Evolutionary conservation across 305 asterid genomes (phyloP).

Genomic region (Lippia alba): DNA sequence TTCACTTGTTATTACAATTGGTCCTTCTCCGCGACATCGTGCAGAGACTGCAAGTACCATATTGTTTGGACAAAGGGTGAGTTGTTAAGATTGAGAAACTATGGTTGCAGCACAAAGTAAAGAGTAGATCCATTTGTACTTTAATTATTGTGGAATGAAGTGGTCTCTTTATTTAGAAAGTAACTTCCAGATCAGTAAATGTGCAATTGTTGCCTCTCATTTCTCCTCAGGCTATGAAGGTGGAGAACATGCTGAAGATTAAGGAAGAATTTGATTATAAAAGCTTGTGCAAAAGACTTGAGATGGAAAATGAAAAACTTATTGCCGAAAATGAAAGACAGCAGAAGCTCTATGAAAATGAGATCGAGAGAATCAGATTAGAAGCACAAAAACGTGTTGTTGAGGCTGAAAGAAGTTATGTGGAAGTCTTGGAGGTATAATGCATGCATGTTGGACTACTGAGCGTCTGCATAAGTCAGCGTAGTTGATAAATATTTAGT

Average conservation of each 20-base stretch:
- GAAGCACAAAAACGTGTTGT: slow-evolving; percentile 84
- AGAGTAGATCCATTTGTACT: slow-evolving; percentile 17
- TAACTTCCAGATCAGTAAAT: slow-evolving; percentile 20
- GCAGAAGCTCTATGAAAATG: slow-evolving; percentile 81
- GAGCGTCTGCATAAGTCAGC: slow-evolving; percentile 22
- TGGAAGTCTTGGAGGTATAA: slow-evolving; percentile 81
- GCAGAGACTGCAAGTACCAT: slow-evolving; percentile 97
- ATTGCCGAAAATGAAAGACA: slow-evolving; percentile 91
- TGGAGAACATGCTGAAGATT: slow-evolving; percentile 98
- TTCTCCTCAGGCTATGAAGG: slow-evolving; percentile 93
- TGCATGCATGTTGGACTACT: slow-evolving; percentile 29
- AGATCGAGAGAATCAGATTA: slow-evolving; percentile 78
- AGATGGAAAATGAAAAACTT: slow-evolving; percentile 89
- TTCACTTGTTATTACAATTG: slow-evolving; percentile 87
- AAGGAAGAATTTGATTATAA: slow-evolving; percentile 97
- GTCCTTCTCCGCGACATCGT: slow-evolving; percentile 99
- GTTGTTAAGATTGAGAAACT: slow-evolving; percentile 35
- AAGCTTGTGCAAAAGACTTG: slow-evolving; percentile 87
- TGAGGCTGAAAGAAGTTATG: slow-evolving; percentile 80
- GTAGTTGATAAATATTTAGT: slow-evolving; percentile 23
- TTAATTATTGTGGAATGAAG: slow-evolving; percentile 23
- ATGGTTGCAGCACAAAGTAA: slow-evolving; percentile 13
- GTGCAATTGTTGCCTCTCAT: slow-evolving; percentile 26
- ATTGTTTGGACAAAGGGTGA: slow-evolving; percentile 98
- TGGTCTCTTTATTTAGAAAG: slow-evolving; percentile 11